Evolutionary conservation across 495 filamentous ascomycete species (phyloP), one percentile per base, ranked within the genome.

Genomic region (Penicillium alfredii): DNA sequence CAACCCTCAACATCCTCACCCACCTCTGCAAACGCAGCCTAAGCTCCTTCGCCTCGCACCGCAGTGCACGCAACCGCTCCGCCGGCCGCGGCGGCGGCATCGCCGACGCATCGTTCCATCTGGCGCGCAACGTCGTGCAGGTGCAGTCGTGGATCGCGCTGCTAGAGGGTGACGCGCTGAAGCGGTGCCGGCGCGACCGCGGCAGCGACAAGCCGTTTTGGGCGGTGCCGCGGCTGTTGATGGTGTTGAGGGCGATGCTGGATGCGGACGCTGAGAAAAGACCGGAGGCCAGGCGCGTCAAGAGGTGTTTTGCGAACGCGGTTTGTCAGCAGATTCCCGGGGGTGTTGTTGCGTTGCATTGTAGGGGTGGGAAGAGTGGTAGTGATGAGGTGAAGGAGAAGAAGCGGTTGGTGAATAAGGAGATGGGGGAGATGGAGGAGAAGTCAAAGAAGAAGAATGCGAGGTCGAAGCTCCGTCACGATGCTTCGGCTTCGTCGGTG

Each of bases 41-140:
- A 0, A 72, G 76, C 12, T 72, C 80, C 13, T 94, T 94, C 51
- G 61, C 76, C 4, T 72, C 78, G 8, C 82, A 90, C 52, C 86
- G 89, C 5, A 68, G 75, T 3, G 71, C 77, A 1, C 81, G 84
- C 35, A 84, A 89, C 56, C 74, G 74, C 22, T 73, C 74, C 11
- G 64, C 72, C 5, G 81, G 83, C 8, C 72, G 83, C 9, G 74
- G 74, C 13, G 82, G 81, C 38, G 81, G 81, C 2, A 75, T 81
- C 17, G 75, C 82, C 7, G 85, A 94, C 49, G 75, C 81, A 1
- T 87, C 82, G 0, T 97, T 89, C 60, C 89, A 95, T 54, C 55
- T 71, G 0, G 38, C 57, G 14, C 78, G 78, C 16, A 92, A 94
- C 48, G 63, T 83, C 0, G 74, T 72, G 9, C 84, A 89, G 51